Base-by-base conservation (phyloP, 352 stramenopile genomes). In the Globisporangium nodosum region DNA sequence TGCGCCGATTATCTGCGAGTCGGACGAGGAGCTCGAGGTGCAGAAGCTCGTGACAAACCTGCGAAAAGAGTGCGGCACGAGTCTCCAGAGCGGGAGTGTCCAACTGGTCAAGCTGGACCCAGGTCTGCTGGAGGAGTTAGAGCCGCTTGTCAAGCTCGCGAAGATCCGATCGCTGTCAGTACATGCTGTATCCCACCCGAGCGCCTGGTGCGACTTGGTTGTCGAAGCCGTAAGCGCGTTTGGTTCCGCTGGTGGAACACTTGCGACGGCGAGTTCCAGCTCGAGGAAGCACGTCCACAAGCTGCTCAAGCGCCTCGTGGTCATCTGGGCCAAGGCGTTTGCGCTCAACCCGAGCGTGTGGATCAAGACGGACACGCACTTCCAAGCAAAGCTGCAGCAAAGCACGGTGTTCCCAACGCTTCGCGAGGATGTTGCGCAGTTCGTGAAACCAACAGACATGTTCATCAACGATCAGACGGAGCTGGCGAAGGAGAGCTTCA, bases 401-500 rank as follows among this genome's bases (percentile, higher is more conserved):
- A 57, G 68, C 20, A 49, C 60, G 15, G 6, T 81, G 4, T 76
- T 76, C 21, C 73, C 66, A 9, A 71, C 60, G 20, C 54, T 76
- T 12, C 45, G 33, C 13, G 39, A 55, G 12, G 35, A 56, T 5
- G 5, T 9, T 12, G 51, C 5, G 45, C 47, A 24, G 48, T 77
- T 68, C 40, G n/a, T 35, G 12, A 65, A 56, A 24, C 65, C 66
- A 30, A 49, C 51, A 0, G 68, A 87, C 15, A 42, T 90, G 52
- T 90, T 81, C 49, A 31, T 91, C 12, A 90, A 92, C 51, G 81
- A 92, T 50, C 81, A 90, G 64, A 50, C 43, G 15, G 73, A 83
- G 21, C 58, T 90, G 27, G 54, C 53, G 1, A 63, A 70, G 4
- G 46, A 63, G 50, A 73, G 71, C 7, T 53, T 87, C 49, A 43